A percentile compares a stretch with the other conserved stretches of the same genome.
Evolutionary conservation across 176 grass and related monocot genomes (phyloP).

Genomic region (Panicum miliaceum): DNA sequence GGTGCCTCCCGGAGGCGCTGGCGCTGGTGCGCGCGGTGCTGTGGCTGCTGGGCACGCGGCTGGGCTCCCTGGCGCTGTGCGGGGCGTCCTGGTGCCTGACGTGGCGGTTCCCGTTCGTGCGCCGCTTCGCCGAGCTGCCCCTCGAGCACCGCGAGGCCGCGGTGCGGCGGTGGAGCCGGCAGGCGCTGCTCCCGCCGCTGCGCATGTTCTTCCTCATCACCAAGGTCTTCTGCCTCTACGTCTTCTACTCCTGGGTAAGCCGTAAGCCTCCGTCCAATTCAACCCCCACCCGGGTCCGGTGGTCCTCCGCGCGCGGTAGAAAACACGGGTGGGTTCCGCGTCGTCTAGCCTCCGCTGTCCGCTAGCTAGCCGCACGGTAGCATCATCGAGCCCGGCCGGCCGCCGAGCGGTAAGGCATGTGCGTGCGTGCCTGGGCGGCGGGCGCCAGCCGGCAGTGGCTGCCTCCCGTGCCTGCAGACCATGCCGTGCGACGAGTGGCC

Average conservation of each 20-base stretch:
- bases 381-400: neutral
- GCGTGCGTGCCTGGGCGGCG: neutral
- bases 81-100: conserved; percentile 51
- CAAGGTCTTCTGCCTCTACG: conserved; percentile 71
- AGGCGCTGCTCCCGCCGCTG: conserved; percentile 56
- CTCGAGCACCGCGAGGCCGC: conserved; percentile 52
- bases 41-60: conserved; percentile 71
- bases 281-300: neutral
- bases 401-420: neutral
- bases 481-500: neutral
- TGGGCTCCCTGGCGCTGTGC: conserved; percentile 77
- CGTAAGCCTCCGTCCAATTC: neutral
- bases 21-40: conserved; percentile 64
- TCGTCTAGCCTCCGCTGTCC: neutral
- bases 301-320: neutral
- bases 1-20: conserved; percentile 57
- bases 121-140: conserved; percentile 63
- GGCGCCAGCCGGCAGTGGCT: neutral
- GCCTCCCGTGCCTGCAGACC: neutral
- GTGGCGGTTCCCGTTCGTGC: conserved; percentile 59
- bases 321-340: neutral
- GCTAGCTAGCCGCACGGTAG: neutral
- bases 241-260: conserved; percentile 85
- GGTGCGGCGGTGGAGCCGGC: conserved; percentile 67
- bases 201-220: conserved; percentile 68